Conservation (phyloP, 2,329 filamentous ascomycete species). For the Beauveria pseudobassiana region DNA sequence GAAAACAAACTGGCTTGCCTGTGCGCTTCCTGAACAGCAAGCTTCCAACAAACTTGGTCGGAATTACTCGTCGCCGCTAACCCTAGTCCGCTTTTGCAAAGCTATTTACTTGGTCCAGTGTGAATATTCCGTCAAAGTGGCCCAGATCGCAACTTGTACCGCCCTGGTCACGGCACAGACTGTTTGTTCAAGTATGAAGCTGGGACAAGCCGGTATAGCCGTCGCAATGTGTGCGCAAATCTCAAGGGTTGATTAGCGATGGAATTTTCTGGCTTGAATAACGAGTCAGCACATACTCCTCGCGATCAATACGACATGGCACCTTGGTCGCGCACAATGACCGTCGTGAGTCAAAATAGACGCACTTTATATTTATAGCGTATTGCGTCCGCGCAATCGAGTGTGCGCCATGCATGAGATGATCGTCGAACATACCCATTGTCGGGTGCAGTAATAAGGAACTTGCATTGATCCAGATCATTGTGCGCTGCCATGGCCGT, state of each 20-base stretch:
- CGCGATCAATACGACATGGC: background rate
- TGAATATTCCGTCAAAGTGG: background rate
- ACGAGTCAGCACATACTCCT: background rate
- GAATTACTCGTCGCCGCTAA: background rate
- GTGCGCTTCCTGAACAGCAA: background rate
- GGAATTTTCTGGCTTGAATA: background rate
- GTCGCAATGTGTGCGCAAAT: background rate
- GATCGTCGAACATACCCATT: background rate
- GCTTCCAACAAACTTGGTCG: background rate
- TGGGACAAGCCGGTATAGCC: constrained; percentile 2
- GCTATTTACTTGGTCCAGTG: background rate
- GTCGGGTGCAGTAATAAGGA: background rate
- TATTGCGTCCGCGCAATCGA: background rate
- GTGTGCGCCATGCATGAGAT: background rate
- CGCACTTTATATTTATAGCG: background rate
- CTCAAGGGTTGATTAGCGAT: background rate
- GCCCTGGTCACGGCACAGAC: background rate
- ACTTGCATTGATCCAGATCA: background rate
- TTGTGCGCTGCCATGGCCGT: background rate
- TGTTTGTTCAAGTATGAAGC: background rate
- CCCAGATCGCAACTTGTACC: constrained; percentile 1
- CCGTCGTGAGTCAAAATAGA: background rate
- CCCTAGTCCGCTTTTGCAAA: too few relatives aligned
- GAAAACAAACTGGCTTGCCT: background rate
- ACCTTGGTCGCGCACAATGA: background rate